Evolutionary conservation across 345 rosid genomes (phyloP).

Genomic region (Conringia planisiliqua): DNA sequence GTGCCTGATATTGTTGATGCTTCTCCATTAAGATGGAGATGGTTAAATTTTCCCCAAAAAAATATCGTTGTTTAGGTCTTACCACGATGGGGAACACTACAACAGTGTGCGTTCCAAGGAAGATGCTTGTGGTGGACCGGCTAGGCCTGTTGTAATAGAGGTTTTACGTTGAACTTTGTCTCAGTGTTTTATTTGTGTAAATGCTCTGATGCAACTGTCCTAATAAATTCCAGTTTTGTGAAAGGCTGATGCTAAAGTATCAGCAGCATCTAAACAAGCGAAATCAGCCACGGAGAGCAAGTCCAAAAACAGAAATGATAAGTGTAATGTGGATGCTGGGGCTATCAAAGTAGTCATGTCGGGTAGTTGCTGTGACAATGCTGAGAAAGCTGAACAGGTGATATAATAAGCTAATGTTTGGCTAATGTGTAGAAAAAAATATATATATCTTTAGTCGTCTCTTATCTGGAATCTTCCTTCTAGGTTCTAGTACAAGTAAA

Average conservation of each 20-base stretch:
- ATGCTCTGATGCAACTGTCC: conserved; percentile 24
- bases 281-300: conserved; percentile 46
- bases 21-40: not conserved
- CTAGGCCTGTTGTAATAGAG: conserved; percentile 67
- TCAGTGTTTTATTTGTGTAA: not conserved
- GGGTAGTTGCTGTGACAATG: conserved; percentile 67
- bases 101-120: conserved; percentile 76
- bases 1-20: conserved; percentile 23
- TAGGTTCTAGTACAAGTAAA: conserved; percentile 72
- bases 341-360: conserved; percentile 73
- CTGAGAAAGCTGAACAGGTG: conserved; percentile 75
- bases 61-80: conserved; percentile 52
- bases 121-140: conserved; percentile 75
- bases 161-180: conserved; percentile 33
- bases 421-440: not conserved
- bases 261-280: conserved; percentile 62
- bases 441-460: not conserved
- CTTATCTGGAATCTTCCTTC: conserved; percentile 14
- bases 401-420: not conserved
- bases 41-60: not conserved
- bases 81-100: conserved; percentile 93
- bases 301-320: conserved; percentile 39
- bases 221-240: conserved; percentile 53
- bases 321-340: conserved; percentile 39
- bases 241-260: conserved; percentile 90